A percentile compares a stretch with the other conserved stretches of the same genome.
Conservation (phyloP, 257 asterid species). For the Solanum neorickii region DNA sequence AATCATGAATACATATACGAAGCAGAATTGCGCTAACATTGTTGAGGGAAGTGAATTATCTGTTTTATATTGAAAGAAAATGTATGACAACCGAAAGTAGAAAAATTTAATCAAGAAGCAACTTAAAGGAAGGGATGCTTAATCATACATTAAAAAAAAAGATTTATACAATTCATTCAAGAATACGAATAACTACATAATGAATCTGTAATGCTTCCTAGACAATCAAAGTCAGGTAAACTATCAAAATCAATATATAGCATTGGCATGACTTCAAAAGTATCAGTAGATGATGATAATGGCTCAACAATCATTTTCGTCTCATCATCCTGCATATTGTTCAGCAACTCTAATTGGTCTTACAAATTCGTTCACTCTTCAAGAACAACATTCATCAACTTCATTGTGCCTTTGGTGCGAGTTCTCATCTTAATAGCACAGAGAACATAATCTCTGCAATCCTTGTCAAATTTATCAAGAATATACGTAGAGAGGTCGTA, state of each 20-base stretch:
- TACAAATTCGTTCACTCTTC: background rate
- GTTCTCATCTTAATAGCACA: background rate
- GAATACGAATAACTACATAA: background rate
- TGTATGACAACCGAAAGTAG: too few relatives aligned
- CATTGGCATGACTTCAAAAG: background rate
- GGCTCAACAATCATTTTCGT: background rate
- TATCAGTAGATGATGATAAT: background rate
- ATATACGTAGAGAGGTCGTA: background rate
- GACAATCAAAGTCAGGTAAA: background rate
- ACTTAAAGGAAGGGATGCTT: too few relatives aligned
- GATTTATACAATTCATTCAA: too few relatives aligned
- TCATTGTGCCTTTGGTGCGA: background rate
- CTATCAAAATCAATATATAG: background rate
- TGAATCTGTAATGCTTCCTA: background rate
- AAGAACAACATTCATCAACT: background rate
- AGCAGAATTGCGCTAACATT: too few relatives aligned
- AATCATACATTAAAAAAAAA: too few relatives aligned
- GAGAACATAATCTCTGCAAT: background rate
- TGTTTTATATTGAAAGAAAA: too few relatives aligned
- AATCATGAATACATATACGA: too few relatives aligned
- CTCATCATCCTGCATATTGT: background rate
- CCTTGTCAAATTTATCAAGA: background rate
- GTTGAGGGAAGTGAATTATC: too few relatives aligned
- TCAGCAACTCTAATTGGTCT: background rate
- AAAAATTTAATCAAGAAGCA: too few relatives aligned